These are phyloP conservation scores for Aspergillus funiculosus DNA, from an alignment of 495 filamentous ascomycete genomes.

Conservation along the genomic window DNA sequence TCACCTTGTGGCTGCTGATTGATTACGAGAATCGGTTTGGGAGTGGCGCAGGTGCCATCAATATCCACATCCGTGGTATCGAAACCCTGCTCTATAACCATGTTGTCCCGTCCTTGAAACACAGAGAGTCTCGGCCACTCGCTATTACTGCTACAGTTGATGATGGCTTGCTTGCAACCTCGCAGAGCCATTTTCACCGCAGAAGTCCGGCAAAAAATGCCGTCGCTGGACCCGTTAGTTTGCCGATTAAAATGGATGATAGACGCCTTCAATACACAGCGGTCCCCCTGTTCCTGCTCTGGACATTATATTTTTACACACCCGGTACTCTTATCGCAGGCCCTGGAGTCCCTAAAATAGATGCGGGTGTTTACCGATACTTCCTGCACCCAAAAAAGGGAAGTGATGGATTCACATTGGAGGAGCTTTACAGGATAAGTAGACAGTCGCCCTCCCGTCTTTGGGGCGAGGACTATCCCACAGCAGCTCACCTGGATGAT, in stretches of 20 bases:
- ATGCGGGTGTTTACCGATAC: slow-evolving; percentile 25
- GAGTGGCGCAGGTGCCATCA: slow-evolving; percentile 27
- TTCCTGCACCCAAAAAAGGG: slow-evolving; percentile 22
- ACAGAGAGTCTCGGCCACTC: background rate
- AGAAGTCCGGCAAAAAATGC: no score
- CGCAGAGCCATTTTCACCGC: background rate
- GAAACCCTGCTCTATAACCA: slow-evolving; percentile 28
- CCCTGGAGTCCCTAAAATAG: slow-evolving; percentile 16
- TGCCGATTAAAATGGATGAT: no score
- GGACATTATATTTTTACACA: slow-evolving; percentile 33
- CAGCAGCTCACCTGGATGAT: slow-evolving; percentile 31
- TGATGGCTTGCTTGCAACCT: background rate
- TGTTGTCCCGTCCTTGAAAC: slow-evolving; percentile 22
- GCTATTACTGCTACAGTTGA: background rate
- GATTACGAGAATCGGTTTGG: slow-evolving; percentile 36
- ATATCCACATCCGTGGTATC: slow-evolving; percentile 31
- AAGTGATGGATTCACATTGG: slow-evolving; percentile 12
- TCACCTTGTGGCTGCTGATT: slow-evolving; percentile 34
- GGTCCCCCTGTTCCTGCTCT: slow-evolving; percentile 31
- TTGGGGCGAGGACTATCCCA: slow-evolving; percentile 30
- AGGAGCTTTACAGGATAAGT: slow-evolving; percentile 28
- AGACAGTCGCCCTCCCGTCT: slow-evolving; percentile 30
- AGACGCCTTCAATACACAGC: slow-evolving; percentile 20
- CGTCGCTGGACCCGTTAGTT: no score
- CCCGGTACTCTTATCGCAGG: slow-evolving; percentile 26